Percentiles rank a stretch among this genome's conserved stretches.
phyloP scores from a whole-genome alignment of 225 moss, liverwort and hornwort species.

The Lunularia cruciata region DNA sequence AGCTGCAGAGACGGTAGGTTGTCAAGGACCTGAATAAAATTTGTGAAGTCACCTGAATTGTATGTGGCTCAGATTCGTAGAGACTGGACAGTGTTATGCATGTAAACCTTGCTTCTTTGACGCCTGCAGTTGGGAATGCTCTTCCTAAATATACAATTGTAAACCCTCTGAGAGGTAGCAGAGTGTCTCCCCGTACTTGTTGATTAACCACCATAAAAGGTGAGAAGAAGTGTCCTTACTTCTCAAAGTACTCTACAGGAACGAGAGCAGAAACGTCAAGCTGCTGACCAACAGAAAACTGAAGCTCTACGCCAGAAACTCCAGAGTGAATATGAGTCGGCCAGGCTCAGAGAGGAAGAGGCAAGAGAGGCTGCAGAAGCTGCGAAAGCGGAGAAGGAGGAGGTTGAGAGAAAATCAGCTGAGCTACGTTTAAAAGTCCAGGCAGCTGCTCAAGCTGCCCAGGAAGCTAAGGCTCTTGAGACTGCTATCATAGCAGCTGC shows the following conservation, averaged over 20 bases:
- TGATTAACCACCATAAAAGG: too few relatives aligned
- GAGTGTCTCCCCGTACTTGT: too few relatives aligned
- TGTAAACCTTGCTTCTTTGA: too few relatives aligned
- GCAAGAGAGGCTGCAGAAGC: constrained; percentile 56
- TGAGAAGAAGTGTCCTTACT: too few relatives aligned
- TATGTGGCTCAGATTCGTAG: too few relatives aligned
- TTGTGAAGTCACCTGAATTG: too few relatives aligned
- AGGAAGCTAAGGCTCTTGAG: constrained; percentile 63
- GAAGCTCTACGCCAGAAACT: constrained; percentile 52
- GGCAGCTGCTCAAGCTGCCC: constrained; percentile 49
- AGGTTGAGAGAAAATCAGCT: constrained; percentile 52
- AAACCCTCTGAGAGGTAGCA: too few relatives aligned
- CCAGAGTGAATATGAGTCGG: constrained; percentile 52
- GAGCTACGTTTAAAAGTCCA: constrained; percentile 45
- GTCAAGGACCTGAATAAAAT: too few relatives aligned
- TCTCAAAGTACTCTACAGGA: constrained; percentile 38
- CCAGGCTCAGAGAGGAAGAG: constrained; percentile 54
- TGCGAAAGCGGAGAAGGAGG: constrained; percentile 48
- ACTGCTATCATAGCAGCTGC: constrained; percentile 48
- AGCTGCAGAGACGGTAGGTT: too few relatives aligned
- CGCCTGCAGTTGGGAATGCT: too few relatives aligned
- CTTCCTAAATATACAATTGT: too few relatives aligned
- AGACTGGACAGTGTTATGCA: too few relatives aligned
- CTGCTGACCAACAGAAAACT: constrained; percentile 47
- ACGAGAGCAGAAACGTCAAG: constrained; percentile 21